These are phyloP conservation scores for Mycena leptocephala DNA, from an alignment of 768 basidiomycete species.

Conservation along the genomic window DNA sequence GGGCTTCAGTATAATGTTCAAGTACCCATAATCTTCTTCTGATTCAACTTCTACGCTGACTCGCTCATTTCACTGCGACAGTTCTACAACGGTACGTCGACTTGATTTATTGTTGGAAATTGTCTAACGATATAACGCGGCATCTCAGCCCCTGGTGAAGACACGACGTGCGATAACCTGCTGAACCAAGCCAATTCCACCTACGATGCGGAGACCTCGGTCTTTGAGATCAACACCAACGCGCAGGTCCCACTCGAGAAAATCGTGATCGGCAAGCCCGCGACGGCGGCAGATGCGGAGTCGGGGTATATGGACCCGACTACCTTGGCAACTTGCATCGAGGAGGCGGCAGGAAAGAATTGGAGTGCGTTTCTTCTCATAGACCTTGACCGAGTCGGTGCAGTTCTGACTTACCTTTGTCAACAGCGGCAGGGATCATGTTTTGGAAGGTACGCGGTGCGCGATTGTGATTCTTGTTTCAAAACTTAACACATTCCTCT, in stretches of 20 bases:
- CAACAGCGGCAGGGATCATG: not conserved
- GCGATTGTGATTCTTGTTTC: not conserved
- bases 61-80: not conserved
- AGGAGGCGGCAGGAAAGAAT: not conserved
- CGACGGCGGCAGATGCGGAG: not conserved
- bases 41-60: not conserved
- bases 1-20: conserved; percentile 1
- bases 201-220: not conserved
- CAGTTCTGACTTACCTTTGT: not conserved
- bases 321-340: not conserved
- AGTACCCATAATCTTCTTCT: not conserved
- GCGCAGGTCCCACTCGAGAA: not conserved
- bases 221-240: not conserved
- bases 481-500: not conserved
- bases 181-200: not conserved
- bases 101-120: too few relatives aligned
- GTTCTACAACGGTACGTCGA: conserved; percentile 7
- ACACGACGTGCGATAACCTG: conserved; percentile 6
- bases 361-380: not conserved
- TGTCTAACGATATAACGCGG: not conserved
- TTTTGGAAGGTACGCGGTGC: not conserved
- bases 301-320: not conserved
- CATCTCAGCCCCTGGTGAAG: not conserved
- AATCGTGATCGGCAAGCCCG: conserved; percentile 1
- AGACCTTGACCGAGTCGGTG: not conserved